Base-by-base conservation (phyloP, 2,329 filamentous ascomycete species). In the Botrytis medusae region DNA sequence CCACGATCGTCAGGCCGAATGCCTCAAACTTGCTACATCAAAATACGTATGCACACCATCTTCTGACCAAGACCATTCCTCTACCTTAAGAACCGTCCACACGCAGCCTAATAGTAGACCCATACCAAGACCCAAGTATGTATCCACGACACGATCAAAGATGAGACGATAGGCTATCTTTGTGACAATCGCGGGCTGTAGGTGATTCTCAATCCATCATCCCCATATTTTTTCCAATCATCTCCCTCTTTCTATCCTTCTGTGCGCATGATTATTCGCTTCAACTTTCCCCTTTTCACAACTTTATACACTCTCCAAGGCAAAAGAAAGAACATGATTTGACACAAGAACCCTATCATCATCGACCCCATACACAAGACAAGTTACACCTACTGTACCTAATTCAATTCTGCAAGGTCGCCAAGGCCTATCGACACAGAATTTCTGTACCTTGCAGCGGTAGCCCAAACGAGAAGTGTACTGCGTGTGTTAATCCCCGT, bases 391-490 rank as follows among this genome's bases (percentile, higher is more conserved):
- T 25, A 62, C 37, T 42, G 1, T n/a, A 61, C 32, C 59, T 25
- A 25, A 25, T 40, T 61, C 59, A n/a, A 25, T 61, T 61, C 32
- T 61, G 14, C 37, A 61, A 63, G 37, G 25, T n/a, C 61, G 61
- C 61, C 61, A 44, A 63, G 61, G 34, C 25, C 61, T 63, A 42
- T 63, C 61, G 22, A 44, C 51, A 44, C 22, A 29, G 40, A 18
- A 57, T 57, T 12, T 29, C 40, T 18, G 61, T 63, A 63, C 61
- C 61, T 63, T 63, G 61, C 61, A 63, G 61, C 61, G 61, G 37
- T n/a, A 63, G 37, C 61, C 61, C 16, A 63, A 62, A 63, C 61
- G 42, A 44, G 37, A 42, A 57, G 51, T 29, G 51, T 32, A 18
- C n/a, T 32, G 51, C 51, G 51, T 57, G 16, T 40, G 40, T 20